A percentile compares a stretch with the other conserved stretches of the same genome.
Evolutionary conservation across 1,284 basidiomycete genomes (phyloP).

Genomic region (Ustilago trichophora): DNA sequence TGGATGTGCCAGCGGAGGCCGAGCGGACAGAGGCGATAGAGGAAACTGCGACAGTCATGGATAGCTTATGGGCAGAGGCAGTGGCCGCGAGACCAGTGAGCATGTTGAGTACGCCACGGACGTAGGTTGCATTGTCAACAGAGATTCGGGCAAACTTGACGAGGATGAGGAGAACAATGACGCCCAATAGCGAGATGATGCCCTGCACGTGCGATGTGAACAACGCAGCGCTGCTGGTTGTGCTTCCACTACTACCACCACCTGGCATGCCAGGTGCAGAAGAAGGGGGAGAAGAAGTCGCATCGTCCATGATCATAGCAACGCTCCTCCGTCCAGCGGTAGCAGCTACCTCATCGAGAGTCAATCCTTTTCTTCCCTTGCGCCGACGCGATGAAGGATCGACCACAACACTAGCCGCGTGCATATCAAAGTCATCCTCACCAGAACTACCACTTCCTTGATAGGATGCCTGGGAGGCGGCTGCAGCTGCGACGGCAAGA

Average conservation of each 20-base stretch:
- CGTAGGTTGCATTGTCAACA: slow-evolving; percentile 36
- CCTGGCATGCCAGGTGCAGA: not conserved
- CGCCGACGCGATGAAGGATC: not conserved
- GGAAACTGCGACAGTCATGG: slow-evolving; percentile 42
- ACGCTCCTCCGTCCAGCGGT: slow-evolving; percentile 32
- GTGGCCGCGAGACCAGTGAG: slow-evolving; percentile 38
- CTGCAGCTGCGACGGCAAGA: slow-evolving; percentile 24
- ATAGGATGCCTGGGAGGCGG: slow-evolving; percentile 1
- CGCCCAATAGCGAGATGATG: slow-evolving; percentile 36
- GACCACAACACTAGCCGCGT: slow-evolving; percentile 18
- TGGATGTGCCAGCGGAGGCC: slow-evolving; percentile 6
- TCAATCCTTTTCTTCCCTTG: slow-evolving; percentile 2
- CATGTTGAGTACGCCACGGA: slow-evolving; percentile 43
- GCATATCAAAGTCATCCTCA: slow-evolving; percentile 10
- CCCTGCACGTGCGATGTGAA: slow-evolving; percentile 40
- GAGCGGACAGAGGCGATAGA: slow-evolving; percentile 16
- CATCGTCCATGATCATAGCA: slow-evolving; percentile 45
- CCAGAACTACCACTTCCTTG: not conserved
- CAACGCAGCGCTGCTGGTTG: slow-evolving; percentile 11
- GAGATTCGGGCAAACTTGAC: slow-evolving; percentile 29
- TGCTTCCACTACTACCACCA: not conserved
- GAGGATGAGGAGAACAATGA: slow-evolving; percentile 44
- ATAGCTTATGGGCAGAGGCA: slow-evolving; percentile 43
- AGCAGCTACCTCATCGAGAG: slow-evolving; percentile 20
- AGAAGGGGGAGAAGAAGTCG: not conserved